Conservation (phyloP, 2,329 filamentous ascomycete species). For the Ceratocystis cacaofunesta region DNA sequence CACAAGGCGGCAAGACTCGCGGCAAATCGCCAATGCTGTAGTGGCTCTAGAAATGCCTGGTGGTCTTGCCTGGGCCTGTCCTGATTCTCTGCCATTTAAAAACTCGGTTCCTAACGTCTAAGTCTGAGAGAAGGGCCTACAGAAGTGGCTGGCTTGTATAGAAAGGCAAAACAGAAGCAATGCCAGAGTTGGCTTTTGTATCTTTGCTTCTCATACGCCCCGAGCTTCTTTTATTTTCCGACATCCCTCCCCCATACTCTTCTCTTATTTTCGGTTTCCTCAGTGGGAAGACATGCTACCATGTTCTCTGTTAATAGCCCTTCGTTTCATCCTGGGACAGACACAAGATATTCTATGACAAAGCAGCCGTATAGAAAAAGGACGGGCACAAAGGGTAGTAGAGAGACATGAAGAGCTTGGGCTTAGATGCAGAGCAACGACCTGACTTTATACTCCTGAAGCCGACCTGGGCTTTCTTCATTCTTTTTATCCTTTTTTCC, state of each 20-base stretch:
- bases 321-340: not conserved
- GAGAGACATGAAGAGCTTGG: too few species aligned
- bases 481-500: too few species aligned
- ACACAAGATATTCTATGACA: not conserved
- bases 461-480: too few species aligned
- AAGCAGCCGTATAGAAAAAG: not conserved
- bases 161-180: too few species aligned
- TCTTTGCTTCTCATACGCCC: not conserved
- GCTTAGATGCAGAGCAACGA: too few species aligned
- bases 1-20: not conserved
- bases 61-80: not conserved
- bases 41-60: slow-evolving; percentile 3
- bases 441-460: too few species aligned
- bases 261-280: not conserved
- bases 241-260: not conserved
- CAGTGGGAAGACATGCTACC: not conserved
- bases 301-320: not conserved
- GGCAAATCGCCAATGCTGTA: slow-evolving; percentile 3
- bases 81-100: not conserved
- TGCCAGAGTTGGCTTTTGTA: not conserved
- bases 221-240: not conserved
- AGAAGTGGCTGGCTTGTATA: too few species aligned
- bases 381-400: too few species aligned
- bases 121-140: too few species aligned
- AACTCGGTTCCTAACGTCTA: too few species aligned